A percentile compares a stretch with the other conserved stretches of the same genome.
Evolutionary conservation across 2,329 filamentous ascomycete species (phyloP).

Genomic region (Metarhizium anisopliae): DNA sequence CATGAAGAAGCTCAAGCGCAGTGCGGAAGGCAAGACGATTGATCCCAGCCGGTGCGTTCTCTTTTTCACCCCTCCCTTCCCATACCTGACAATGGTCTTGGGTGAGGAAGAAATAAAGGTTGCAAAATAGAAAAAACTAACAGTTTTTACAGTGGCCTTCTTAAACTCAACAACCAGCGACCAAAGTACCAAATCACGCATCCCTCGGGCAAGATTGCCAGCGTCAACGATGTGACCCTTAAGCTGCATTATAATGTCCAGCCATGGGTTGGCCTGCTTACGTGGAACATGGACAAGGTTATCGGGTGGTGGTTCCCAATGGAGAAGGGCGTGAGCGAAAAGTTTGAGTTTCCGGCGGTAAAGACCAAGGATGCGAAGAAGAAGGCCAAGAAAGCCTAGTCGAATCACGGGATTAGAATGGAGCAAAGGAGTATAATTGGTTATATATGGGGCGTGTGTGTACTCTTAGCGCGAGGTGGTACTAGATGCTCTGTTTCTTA

Average conservation of each 20-base stretch:
- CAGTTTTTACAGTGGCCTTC: slow-evolving; percentile 47
- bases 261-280: slow-evolving; percentile 85
- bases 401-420: neutral
- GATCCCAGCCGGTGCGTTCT: slow-evolving; percentile 44
- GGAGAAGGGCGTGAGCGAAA: slow-evolving; percentile 53
- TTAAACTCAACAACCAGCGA: slow-evolving; percentile 74
- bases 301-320: slow-evolving; percentile 57
- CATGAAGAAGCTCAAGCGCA: slow-evolving; percentile 53
- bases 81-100: neutral
- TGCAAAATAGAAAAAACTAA: neutral
- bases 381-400: slow-evolving; percentile 5
- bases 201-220: slow-evolving; percentile 68
- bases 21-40: slow-evolving; percentile 49
- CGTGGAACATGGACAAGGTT: slow-evolving; percentile 61
- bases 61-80: neutral
- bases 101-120: no score
- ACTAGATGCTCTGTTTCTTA: neutral
- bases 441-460: neutral
- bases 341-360: slow-evolving; percentile 56
- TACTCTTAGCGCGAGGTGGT: neutral
- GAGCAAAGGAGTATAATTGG: neutral
- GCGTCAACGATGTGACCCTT: slow-evolving; percentile 64
- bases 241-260: slow-evolving; percentile 93
- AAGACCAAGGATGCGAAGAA: slow-evolving; percentile 42
- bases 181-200: slow-evolving; percentile 98